phyloP scores from a whole-genome alignment of 1,139 yeast genomes.

The Protomyces inouyei region DNA sequence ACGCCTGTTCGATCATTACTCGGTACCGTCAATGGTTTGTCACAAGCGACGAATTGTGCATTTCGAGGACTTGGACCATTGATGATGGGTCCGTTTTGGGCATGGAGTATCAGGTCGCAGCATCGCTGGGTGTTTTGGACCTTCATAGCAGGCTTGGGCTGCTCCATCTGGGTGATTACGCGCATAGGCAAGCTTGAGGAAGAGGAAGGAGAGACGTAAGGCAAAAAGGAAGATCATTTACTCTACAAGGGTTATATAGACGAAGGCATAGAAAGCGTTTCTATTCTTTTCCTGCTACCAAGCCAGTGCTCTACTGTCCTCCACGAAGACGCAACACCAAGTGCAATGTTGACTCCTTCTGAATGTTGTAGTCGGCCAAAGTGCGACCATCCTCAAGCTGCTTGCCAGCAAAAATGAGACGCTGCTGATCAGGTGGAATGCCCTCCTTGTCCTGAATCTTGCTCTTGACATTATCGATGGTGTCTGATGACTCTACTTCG shows the following conservation, averaged over 20 bases:
- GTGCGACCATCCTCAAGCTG: conserved; percentile 98
- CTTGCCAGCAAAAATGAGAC: conserved; percentile 99
- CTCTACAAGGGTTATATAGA: neutral
- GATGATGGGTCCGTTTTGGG: conserved; percentile 1
- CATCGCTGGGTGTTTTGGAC: neutral
- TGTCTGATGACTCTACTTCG: conserved; percentile 90
- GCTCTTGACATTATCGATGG: conserved; percentile 88
- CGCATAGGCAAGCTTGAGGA: neutral
- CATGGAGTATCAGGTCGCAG: neutral
- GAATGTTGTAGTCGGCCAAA: conserved; percentile 98
- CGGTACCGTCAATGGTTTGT: conserved; percentile 5
- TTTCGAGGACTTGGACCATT: neutral
- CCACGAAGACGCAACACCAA: conserved; percentile 73
- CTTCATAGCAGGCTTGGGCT: neutral
- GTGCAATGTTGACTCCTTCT: conserved; percentile 98
- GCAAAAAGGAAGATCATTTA: too few species aligned
- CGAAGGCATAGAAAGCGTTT: neutral
- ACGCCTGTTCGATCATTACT: neutral
- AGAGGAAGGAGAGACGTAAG: neutral
- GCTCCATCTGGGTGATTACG: too few species aligned
- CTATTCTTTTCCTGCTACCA: neutral
- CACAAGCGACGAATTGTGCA: neutral
- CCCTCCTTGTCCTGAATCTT: conserved; percentile 97
- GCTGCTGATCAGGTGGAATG: conserved; percentile 99
- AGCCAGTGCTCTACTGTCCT: conserved; percentile 50